A percentile compares a stretch with the other conserved stretches of the same genome.
These are phyloP conservation scores for Cordyceps fumosorosea DNA, from an alignment of 2,329 filamentous ascomycete genomes.

Conservation along the genomic window DNA sequence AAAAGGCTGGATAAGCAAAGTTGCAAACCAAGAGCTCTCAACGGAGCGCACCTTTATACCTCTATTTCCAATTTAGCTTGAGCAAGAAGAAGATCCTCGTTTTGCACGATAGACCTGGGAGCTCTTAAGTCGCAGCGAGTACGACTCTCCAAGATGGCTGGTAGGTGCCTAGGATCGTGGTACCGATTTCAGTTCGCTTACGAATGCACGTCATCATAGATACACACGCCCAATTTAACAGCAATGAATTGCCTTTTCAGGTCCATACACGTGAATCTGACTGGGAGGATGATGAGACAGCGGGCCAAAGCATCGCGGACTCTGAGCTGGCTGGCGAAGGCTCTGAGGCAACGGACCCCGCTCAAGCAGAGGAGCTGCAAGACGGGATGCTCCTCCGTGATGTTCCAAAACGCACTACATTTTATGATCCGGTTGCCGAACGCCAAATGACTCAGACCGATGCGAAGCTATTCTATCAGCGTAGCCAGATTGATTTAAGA, in stretches of 20 bases:
- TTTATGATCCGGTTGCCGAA: constrained; percentile 89
- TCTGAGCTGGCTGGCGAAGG: constrained; percentile 19
- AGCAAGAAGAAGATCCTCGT: not conserved
- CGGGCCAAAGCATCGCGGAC: constrained; percentile 11
- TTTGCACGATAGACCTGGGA: not conserved
- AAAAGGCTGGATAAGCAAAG: not conserved
- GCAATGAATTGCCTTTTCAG: constrained; percentile 14
- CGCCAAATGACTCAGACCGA: constrained; percentile 92
- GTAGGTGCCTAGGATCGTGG: not conserved
- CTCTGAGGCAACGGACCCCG: constrained; percentile 17
- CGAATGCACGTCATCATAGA: not conserved
- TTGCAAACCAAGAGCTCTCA: not conserved
- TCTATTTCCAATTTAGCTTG: not conserved
- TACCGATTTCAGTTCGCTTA: not conserved
- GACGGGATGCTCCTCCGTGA: constrained; percentile 57
- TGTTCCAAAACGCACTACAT: constrained; percentile 66
- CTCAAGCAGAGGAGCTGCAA: constrained; percentile 29
- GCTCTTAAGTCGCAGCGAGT: not conserved
- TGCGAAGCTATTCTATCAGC: constrained; percentile 92
- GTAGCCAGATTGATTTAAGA: constrained; percentile 62
- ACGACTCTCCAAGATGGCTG: not conserved
- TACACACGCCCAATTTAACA: not conserved
- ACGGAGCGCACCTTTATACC: not conserved
- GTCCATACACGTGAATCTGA: constrained; percentile 17
- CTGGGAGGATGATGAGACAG: constrained; percentile 16